Evolutionary conservation across 768 basidiomycete genomes (phyloP).

Genomic region (Russula ochroleuca): DNA sequence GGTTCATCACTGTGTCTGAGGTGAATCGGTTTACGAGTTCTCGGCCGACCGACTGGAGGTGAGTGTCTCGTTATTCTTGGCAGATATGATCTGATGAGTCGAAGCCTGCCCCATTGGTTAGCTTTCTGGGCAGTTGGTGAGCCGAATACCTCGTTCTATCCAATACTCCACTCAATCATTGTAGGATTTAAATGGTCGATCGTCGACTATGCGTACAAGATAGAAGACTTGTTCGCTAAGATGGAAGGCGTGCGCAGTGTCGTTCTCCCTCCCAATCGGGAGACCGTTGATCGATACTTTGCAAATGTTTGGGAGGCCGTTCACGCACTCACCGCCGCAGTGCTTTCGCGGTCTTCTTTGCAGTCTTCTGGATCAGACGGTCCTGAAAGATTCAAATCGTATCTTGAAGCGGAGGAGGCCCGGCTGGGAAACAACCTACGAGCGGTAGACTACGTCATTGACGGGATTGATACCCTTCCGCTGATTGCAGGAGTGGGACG

Average conservation of each 20-base stretch:
- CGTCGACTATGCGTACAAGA: slow-evolving; percentile 20
- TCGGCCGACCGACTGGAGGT: slow-evolving; percentile 33
- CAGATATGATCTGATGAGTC: neutral
- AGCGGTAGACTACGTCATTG: slow-evolving; percentile 31
- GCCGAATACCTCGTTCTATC: neutral
- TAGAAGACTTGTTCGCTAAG: slow-evolving; percentile 18
- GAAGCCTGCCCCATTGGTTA: slow-evolving; percentile 34
- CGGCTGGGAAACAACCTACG: slow-evolving; percentile 30
- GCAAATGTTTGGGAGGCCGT: neutral
- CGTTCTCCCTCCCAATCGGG: slow-evolving; percentile 21
- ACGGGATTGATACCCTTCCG: slow-evolving; percentile 30
- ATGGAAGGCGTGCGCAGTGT: slow-evolving; percentile 18
- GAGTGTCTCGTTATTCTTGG: neutral
- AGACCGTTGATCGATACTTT: slow-evolving; percentile 2
- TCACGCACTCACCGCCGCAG: slow-evolving; percentile 17
- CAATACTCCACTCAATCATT: too few species aligned
- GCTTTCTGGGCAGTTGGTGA: slow-evolving; percentile 33
- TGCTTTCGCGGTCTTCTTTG: neutral
- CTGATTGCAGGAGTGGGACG: slow-evolving; percentile 31
- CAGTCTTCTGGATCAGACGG: neutral
- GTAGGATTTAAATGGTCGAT: slow-evolving; percentile 18
- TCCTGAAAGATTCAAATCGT: slow-evolving; percentile 25
- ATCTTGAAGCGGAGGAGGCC: slow-evolving; percentile 31
- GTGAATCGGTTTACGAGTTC: slow-evolving; percentile 6
- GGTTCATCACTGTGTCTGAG: slow-evolving; percentile 33